phyloP scores from a whole-genome alignment of 805 yeast genomes.

The Metschnikowia peoriensis region DNA sequence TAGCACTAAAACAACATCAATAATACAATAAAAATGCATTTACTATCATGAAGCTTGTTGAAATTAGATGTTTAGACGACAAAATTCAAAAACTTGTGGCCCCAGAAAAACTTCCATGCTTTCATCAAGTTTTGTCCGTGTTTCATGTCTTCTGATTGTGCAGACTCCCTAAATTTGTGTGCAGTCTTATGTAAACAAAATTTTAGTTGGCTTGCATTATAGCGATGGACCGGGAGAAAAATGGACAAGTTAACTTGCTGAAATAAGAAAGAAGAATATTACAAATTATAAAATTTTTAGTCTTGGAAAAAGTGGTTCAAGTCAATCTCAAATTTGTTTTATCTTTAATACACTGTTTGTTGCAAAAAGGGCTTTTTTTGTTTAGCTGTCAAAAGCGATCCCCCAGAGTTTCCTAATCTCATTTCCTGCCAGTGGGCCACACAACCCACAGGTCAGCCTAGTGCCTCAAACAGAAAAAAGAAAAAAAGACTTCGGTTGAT shows the following conservation, averaged over 20 bases:
- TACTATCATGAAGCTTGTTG: too few species aligned
- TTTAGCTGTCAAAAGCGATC: not conserved
- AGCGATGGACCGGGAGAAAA: not conserved
- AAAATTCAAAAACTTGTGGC: too few species aligned
- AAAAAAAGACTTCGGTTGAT: not conserved
- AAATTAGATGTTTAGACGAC: too few species aligned
- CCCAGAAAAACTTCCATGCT: too few species aligned
- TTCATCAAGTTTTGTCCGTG: not conserved
- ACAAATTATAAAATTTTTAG: too few species aligned
- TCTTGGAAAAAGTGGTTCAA: too few species aligned
- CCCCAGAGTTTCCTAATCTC: not conserved
- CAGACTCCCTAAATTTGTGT: not conserved
- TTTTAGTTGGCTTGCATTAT: not conserved
- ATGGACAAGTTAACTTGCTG: not conserved
- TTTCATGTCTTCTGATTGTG: not conserved
- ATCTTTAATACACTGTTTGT: not conserved
- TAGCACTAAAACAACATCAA: too few species aligned
- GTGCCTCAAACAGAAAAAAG: not conserved
- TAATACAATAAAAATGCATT: too few species aligned
- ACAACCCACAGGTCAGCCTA: not conserved
- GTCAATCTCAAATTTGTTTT: too few species aligned
- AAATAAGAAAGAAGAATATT: too few species aligned
- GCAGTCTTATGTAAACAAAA: conserved; percentile 4
- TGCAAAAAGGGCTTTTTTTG: not conserved
- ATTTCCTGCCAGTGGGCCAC: not conserved